Conservation (phyloP, 108 stramenopile genomes). For the Fistulifera solaris region DNA sequence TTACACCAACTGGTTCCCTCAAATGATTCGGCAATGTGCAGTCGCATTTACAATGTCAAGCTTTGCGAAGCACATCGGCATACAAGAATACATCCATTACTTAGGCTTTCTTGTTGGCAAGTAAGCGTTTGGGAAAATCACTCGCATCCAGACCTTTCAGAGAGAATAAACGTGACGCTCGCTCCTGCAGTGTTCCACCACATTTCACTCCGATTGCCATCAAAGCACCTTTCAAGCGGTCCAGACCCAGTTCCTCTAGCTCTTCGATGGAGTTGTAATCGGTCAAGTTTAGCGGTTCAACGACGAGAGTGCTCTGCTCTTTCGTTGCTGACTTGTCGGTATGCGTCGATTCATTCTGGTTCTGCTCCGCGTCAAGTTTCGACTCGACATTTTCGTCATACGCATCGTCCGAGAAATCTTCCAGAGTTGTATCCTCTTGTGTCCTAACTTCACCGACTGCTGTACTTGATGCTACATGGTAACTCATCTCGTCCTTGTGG, state of each 20-base stretch:
- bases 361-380: not conserved
- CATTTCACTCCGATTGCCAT: slow-evolving; percentile 85
- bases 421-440: slow-evolving; percentile 5
- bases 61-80: too few species aligned
- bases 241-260: slow-evolving; percentile 67
- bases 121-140: slow-evolving; percentile 60
- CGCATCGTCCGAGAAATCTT: slow-evolving; percentile 5
- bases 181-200: slow-evolving; percentile 71
- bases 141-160: slow-evolving; percentile 72
- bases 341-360: slow-evolving; percentile 18
- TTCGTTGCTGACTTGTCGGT: not conserved
- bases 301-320: not conserved
- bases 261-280: slow-evolving; percentile 38
- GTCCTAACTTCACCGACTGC: slow-evolving; percentile 30
- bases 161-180: slow-evolving; percentile 81
- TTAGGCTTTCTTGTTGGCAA: slow-evolving; percentile 26
- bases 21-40: too few species aligned
- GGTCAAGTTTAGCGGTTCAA: slow-evolving; percentile 40
- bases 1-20: too few species aligned
- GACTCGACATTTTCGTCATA: slow-evolving; percentile 1
- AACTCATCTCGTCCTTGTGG: slow-evolving; percentile 25
- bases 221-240: slow-evolving; percentile 79
- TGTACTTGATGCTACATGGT: slow-evolving; percentile 18
- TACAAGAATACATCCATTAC: too few species aligned
- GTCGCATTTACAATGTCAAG: too few species aligned